Conservation (phyloP, 73 alveolate species). For the Blepharisma stoltei region DNA sequence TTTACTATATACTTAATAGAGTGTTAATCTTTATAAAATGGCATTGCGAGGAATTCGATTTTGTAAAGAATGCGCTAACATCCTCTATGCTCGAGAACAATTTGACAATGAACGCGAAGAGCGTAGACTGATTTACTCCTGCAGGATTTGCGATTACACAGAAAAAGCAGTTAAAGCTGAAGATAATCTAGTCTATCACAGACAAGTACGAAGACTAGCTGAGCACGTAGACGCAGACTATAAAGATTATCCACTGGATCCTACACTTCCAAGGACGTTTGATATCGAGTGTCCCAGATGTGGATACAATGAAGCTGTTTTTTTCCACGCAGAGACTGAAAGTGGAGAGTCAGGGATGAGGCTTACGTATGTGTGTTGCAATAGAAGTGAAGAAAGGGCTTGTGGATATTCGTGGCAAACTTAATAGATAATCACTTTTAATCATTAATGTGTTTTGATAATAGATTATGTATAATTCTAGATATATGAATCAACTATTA, state of each 20-base stretch:
- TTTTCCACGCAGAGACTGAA: slow-evolving; percentile 35
- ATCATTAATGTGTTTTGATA: too few relatives aligned
- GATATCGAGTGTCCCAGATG: slow-evolving; percentile 35
- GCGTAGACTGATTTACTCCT: slow-evolving; percentile 42
- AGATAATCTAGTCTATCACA: slow-evolving; percentile 14
- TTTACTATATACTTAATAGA: too few relatives aligned
- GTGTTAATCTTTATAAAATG: neutral
- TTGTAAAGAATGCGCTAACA: slow-evolving; percentile 53
- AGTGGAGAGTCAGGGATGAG: slow-evolving; percentile 45
- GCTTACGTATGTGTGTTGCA: slow-evolving; percentile 46
- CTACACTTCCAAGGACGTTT: slow-evolving; percentile 39
- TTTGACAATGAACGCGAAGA: slow-evolving; percentile 21
- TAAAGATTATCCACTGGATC: slow-evolving; percentile 46
- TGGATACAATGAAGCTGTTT: slow-evolving; percentile 43
- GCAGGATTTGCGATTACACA: slow-evolving; percentile 47
- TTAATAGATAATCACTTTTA: neutral
- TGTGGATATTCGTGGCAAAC: slow-evolving; percentile 36
- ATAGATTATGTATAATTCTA: too few relatives aligned
- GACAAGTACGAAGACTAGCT: slow-evolving; percentile 24
- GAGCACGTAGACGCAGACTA: slow-evolving; percentile 33
- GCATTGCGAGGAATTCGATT: slow-evolving; percentile 54
- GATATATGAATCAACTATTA: too few relatives aligned
- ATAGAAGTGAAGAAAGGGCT: slow-evolving; percentile 26
- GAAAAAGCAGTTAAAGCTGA: slow-evolving; percentile 42
- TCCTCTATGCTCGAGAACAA: slow-evolving; percentile 48